Evolutionary conservation across 345 rosid species (phyloP), one percentile per base, ranked within the genome.

Genomic region (Fremontodendron californicum): DNA sequence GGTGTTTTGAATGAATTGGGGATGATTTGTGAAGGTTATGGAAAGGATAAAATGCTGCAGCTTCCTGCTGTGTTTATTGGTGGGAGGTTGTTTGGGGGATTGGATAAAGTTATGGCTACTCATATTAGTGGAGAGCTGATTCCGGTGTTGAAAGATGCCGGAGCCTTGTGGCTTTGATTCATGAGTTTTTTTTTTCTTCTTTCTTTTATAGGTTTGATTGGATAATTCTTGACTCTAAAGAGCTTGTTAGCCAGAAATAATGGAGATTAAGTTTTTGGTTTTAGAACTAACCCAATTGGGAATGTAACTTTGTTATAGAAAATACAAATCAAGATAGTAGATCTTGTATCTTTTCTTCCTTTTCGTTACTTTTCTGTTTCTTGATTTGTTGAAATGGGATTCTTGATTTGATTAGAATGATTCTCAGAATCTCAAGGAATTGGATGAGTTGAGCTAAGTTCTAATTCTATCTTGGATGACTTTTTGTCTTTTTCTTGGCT

Each of bases 71-170:
- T 93, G 81, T 93, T 92, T 58, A 90, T 96, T 55, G 99, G 99
- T 39, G 99, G 99, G 1, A 87, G 81, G 54, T 74, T 93, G 84
- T 92, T 92, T 78, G 99, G 99, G 7, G 98, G 99, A 21, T 75
- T 95, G 85, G 99, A 95, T 57, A 88, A 86, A 80, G 78, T 95
- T n/a, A 95, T 95, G 99, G 96, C 97, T 39, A 83, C 96, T 35
- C 99, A 95, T 88, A 95, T 95, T 13, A 84, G 87, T 25, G 99
- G 99, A 27, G 98, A 95, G 64, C 79, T 93, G 82, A 78, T 90
- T 46, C 98, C 98, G 49, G 76, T 85, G 40, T 81, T 96, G 64
- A 92, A 91, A 87, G 84, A 93, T 81, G 98, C 99, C n/a, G 96
- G 97, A 1, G 99, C 97, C 60, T 82, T 96, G 77, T 96, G 99